These are phyloP conservation scores for Talaromyces albobiverticillius DNA, from an alignment of 2,329 filamentous ascomycete species.

Conservation along the genomic window DNA sequence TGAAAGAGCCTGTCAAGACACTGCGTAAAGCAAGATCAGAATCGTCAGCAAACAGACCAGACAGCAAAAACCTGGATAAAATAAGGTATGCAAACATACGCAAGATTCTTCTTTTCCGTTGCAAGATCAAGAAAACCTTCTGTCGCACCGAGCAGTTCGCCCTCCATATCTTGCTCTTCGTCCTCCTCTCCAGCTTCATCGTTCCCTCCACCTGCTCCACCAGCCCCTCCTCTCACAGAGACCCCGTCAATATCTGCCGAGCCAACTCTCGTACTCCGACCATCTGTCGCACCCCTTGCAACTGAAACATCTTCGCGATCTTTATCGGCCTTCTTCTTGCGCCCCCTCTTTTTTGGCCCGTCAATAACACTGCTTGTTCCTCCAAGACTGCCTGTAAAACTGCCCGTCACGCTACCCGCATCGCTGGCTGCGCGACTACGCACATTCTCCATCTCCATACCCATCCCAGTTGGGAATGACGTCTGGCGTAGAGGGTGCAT, in stretches of 20 bases:
- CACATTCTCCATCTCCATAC: constrained; percentile 29
- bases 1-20: constrained; percentile 47
- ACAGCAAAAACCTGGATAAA: not conserved
- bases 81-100: constrained; percentile 31
- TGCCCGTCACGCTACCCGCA: constrained; percentile 41
- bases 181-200: constrained; percentile 51
- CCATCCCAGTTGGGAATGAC: constrained; percentile 41
- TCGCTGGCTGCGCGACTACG: constrained; percentile 34
- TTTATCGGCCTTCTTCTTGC: constrained; percentile 38
- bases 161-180: constrained; percentile 49
- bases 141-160: constrained; percentile 44
- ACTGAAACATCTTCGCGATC: constrained; percentile 32
- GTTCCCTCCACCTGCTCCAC: constrained; percentile 42
- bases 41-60: constrained; percentile 9
- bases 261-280: constrained; percentile 26
- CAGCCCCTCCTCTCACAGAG: constrained; percentile 23
- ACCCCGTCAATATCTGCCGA: constrained; percentile 31
- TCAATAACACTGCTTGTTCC: constrained; percentile 32
- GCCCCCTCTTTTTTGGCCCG: constrained; percentile 31
- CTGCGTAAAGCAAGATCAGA: constrained; percentile 29
- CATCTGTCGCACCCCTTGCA: constrained; percentile 22
- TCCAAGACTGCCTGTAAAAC: constrained; percentile 41
- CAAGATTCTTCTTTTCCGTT: constrained; percentile 51
- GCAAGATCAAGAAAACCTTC: constrained; percentile 47
- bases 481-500: constrained; percentile 49